Evolutionary conservation across 2,329 filamentous ascomycete genomes (phyloP).

Genomic region (Colletotrichum acutatum): DNA sequence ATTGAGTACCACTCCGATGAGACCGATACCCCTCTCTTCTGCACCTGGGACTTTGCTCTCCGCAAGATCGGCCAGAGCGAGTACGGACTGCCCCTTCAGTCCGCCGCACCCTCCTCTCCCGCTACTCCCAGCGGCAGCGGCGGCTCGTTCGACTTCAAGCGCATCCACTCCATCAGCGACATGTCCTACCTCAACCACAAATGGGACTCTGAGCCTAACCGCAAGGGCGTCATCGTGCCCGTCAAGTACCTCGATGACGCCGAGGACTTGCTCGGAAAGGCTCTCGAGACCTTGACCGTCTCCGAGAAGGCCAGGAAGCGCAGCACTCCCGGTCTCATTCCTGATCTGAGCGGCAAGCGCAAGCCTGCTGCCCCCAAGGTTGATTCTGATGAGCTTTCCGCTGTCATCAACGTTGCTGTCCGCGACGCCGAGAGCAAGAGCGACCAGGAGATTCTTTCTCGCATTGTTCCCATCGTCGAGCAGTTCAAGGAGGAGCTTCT

Average conservation of each 20-base stretch:
- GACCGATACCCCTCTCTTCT: conserved; percentile 72
- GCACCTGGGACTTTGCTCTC: conserved; percentile 96
- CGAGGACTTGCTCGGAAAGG: conserved; percentile 86
- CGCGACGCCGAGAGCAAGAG: conserved; percentile 86
- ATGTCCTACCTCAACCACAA: conserved; percentile 88
- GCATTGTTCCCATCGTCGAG: conserved; percentile 80
- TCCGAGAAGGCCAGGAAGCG: conserved; percentile 67
- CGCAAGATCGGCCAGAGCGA: conserved; percentile 93
- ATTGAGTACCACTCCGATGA: conserved; percentile 91
- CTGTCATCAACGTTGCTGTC: conserved; percentile 92
- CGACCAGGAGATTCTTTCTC: conserved; percentile 82
- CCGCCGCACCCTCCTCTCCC: conserved; percentile 86
- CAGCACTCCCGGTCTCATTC: conserved; percentile 68
- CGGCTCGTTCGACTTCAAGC: conserved; percentile 74
- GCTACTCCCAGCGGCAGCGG: conserved; percentile 72
- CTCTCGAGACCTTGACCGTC: conserved; percentile 83
- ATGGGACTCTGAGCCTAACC: conserved; percentile 78
- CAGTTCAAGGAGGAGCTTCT: conserved; percentile 87
- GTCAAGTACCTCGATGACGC: conserved; percentile 94
- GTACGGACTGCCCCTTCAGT: conserved; percentile 83
- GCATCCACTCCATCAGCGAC: conserved; percentile 95
- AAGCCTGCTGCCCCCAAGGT: conserved; percentile 64
- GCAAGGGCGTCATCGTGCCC: conserved; percentile 95
- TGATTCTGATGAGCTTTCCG: conserved; percentile 83
- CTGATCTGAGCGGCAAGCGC: conserved; percentile 80